phyloP scores from a whole-genome alignment of 208 protist genomes.

The Trypanosoma grayi region DNA sequence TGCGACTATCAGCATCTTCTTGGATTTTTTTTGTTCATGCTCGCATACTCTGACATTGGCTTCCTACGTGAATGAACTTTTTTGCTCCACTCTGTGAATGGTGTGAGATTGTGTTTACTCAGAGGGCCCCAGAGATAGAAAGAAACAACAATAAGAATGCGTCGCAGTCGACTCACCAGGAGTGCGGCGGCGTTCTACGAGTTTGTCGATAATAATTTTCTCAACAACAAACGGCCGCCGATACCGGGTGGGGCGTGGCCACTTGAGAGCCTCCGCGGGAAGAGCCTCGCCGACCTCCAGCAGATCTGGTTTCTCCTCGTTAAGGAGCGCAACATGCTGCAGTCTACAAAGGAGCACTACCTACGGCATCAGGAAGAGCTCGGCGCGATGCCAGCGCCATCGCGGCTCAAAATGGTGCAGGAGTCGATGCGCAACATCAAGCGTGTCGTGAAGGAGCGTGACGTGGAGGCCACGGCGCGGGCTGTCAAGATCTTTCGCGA shows the following conservation, averaged over 20 bases:
- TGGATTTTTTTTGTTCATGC: too few relatives aligned
- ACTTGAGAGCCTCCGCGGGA: conserved; percentile 73
- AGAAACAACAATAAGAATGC: conserved; percentile 12
- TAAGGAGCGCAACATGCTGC: conserved; percentile 93
- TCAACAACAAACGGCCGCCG: conserved; percentile 85
- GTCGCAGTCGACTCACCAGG: neutral
- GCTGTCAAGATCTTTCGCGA: conserved; percentile 72
- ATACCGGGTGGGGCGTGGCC: conserved; percentile 89
- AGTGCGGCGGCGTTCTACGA: conserved; percentile 82
- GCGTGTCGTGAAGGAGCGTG: conserved; percentile 77
- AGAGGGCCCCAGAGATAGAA: neutral
- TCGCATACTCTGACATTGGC: too few relatives aligned
- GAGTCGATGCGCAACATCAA: conserved; percentile 83
- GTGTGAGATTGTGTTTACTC: too few relatives aligned
- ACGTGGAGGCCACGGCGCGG: conserved; percentile 62
- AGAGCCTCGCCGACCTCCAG: conserved; percentile 91
- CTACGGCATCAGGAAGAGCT: conserved; percentile 88
- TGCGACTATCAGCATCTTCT: too few relatives aligned
- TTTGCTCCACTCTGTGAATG: too few relatives aligned
- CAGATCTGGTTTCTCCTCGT: conserved; percentile 90
- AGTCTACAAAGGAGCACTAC: conserved; percentile 82
- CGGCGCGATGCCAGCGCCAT: conserved; percentile 87
- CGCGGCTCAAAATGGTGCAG: conserved; percentile 78
- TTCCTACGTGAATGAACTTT: too few relatives aligned
- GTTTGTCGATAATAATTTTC: conserved; percentile 87